These are phyloP conservation scores for Monosporascus cannonballus DNA, from an alignment of 2,329 filamentous ascomycete species.

Conservation along the genomic window DNA sequence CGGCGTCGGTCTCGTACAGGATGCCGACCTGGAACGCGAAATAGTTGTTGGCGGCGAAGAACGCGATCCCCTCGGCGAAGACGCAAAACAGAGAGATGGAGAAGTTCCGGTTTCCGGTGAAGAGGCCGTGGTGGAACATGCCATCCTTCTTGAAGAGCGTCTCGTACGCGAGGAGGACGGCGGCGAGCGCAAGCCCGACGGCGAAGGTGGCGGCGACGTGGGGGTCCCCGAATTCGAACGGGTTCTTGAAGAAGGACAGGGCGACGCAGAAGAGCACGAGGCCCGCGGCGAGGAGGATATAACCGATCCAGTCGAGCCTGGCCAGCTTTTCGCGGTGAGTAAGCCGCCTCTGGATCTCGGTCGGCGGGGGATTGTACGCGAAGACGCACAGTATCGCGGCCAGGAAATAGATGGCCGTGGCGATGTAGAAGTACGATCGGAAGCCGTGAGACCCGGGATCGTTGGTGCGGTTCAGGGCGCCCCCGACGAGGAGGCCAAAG, in stretches of 20 bases:
- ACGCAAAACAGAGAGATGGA: constrained; percentile 28
- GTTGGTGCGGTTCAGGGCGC: constrained; percentile 25
- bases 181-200: constrained; percentile 22
- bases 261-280: constrained; percentile 33
- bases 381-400: constrained; percentile 21
- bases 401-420: constrained; percentile 21
- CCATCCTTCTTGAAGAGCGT: constrained; percentile 29
- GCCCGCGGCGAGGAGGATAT: constrained; percentile 26
- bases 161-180: constrained; percentile 29
- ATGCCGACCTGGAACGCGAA: constrained; percentile 32
- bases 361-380: constrained; percentile 28
- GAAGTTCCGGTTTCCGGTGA: constrained; percentile 30
- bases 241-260: constrained; percentile 33
- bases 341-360: constrained; percentile 19
- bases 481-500: constrained; percentile 28
- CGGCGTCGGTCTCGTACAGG: constrained; percentile 29
- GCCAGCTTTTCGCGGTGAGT: constrained; percentile 25
- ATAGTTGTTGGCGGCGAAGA: constrained; percentile 36
- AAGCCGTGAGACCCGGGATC: constrained; percentile 24
- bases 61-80: constrained; percentile 31
- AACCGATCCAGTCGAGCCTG: constrained; percentile 34
- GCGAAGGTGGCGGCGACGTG: constrained; percentile 30
- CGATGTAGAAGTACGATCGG: constrained; percentile 30
- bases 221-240: constrained; percentile 31
- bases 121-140: constrained; percentile 35